Evolutionary conservation across 129 eudicot genomes (phyloP).

Genomic region (Tagetes patula): DNA sequence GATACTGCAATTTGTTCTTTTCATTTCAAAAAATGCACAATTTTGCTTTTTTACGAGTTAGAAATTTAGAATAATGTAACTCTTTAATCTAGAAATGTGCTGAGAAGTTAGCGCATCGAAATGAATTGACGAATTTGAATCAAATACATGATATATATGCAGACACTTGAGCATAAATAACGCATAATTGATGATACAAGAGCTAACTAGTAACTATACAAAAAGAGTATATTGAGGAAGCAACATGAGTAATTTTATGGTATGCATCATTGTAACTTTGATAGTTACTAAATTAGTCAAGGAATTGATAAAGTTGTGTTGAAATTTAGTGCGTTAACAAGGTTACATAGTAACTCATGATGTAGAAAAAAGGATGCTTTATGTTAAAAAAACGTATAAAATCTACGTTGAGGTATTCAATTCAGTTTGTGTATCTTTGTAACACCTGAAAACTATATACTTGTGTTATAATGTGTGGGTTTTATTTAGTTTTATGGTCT

Average conservation of each 20-base stretch:
- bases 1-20: constrained; percentile 9
- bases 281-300: background rate
- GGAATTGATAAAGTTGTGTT: background rate
- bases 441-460: background rate
- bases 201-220: background rate
- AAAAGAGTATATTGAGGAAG: background rate
- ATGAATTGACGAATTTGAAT: background rate
- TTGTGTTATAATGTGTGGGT: background rate
- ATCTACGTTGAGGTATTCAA: background rate
- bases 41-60: background rate
- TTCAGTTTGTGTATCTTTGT: constrained; percentile 9
- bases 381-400: background rate
- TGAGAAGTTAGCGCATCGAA: background rate
- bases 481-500: background rate
- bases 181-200: background rate
- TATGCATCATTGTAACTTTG: background rate
- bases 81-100: background rate
- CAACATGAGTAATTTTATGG: background rate
- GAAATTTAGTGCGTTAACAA: background rate
- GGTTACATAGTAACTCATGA: background rate
- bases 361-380: background rate
- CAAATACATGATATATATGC: background rate
- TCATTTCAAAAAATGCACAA: background rate
- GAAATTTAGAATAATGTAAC: background rate
- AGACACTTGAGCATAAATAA: background rate